A percentile compares a stretch with the other conserved stretches of the same genome.
These are phyloP conservation scores for Dactylonectria macrodidyma DNA, from an alignment of 2,329 filamentous ascomycete genomes.

Conservation along the genomic window DNA sequence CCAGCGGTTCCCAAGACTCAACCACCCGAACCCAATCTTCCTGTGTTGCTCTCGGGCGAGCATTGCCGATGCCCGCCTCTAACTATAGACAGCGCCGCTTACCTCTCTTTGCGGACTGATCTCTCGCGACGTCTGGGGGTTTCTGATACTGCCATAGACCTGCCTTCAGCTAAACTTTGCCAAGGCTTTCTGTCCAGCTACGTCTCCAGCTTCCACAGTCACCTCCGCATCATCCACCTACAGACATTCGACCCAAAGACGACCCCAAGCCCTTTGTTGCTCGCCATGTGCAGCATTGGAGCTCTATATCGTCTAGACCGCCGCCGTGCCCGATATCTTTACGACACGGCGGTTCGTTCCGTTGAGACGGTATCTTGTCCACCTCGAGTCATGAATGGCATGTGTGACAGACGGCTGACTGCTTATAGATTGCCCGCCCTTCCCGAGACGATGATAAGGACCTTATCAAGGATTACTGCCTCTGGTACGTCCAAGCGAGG, in stretches of 20 bases:
- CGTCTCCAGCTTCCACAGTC: conserved; percentile 21
- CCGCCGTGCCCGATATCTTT: conserved; percentile 12
- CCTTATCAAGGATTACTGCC: conserved; percentile 16
- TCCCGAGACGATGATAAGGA: not conserved
- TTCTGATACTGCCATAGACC: not conserved
- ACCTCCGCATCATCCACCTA: conserved; percentile 32
- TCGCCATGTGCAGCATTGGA: conserved; percentile 35
- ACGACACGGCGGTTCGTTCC: conserved; percentile 4
- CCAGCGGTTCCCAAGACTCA: no score
- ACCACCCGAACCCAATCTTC: no score
- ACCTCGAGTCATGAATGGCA: no score
- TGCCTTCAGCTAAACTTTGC: conserved; percentile 21
- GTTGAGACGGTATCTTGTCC: not conserved
- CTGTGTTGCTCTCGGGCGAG: no score
- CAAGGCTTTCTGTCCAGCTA: conserved; percentile 31
- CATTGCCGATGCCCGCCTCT: no score
- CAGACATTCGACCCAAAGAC: conserved; percentile 11
- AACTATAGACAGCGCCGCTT: not conserved
- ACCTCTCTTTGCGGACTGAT: conserved; percentile 13
- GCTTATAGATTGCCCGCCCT: no score
- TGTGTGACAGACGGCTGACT: no score
- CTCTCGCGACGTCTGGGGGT: not conserved
- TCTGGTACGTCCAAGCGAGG: conserved; percentile 31
- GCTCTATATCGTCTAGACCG: conserved; percentile 33
- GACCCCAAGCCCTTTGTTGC: conserved; percentile 24